Conservation (phyloP, 768 basidiomycete genomes). For the Strobilomyces dryophilus region DNA sequence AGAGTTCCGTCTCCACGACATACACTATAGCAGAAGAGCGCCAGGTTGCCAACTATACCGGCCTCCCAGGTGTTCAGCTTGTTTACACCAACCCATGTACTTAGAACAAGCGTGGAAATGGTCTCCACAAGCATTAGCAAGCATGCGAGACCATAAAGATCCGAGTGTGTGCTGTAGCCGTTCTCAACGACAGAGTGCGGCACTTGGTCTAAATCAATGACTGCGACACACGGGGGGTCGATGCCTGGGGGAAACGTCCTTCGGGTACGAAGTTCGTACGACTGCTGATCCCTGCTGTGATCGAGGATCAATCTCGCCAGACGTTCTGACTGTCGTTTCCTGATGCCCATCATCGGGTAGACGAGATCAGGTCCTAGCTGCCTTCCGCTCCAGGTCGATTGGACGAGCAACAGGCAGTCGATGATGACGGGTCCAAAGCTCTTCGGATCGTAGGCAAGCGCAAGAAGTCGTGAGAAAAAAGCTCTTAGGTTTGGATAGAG, state of each 20-base stretch:
- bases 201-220: neutral
- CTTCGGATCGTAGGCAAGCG: neutral
- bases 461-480: neutral
- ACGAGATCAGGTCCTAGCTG: neutral
- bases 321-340: slow-evolving; percentile 1
- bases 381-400: neutral
- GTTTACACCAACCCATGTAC: no score
- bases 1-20: neutral
- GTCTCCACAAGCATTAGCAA: neutral
- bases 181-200: neutral
- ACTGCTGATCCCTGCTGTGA: neutral
- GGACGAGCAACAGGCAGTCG: neutral
- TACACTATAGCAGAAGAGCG: no score
- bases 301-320: slow-evolving; percentile 2
- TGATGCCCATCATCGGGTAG: slow-evolving; percentile 4
- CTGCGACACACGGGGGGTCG: neutral
- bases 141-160: neutral
- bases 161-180: neutral
- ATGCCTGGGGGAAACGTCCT: neutral
- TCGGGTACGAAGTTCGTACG: neutral
- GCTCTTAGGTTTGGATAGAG: neutral
- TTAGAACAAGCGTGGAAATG: neutral
- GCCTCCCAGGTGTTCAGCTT: no score
- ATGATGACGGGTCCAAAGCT: neutral
- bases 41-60: no score